Evolutionary conservation across 2,329 filamentous ascomycete genomes (phyloP), one percentile per base, ranked within the genome.

Genomic region (Pseudopyricularia javanii): DNA sequence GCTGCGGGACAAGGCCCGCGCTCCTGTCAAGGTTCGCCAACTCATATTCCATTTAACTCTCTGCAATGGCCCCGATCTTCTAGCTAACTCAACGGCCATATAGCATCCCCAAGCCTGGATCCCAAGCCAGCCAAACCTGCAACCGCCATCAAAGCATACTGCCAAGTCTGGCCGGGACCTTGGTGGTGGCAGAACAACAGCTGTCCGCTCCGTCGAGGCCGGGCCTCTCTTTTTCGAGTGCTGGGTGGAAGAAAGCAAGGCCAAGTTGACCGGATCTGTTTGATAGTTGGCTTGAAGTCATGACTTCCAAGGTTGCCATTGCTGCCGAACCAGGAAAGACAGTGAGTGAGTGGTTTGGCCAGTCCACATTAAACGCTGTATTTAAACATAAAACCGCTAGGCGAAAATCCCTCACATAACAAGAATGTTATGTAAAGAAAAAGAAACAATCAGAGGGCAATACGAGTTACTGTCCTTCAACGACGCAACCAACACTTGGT

Each of bases 161-260:
- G 57, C 55, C 1, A 56, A 33, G 11, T n/a, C 11, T 5, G 67
- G 66, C 11, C 50, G 58, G 33, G 67, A 68, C 51, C 49, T 71
- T 2, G 66, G 66, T 6, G 70, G 69, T 5, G 63, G 64, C 3
- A 70, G 64, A 48, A 78, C 74, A 1, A 74, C 65, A 1, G 71
- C 79, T 11, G 63, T 82, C 34, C 73, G 78, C 33, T 68, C 76
- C 5, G 74, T 82, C 1, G 72, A 73, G 54, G 73, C 82, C 50
- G 73, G 82, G 47, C 72, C 82, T 56, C 60, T 88, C 53, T 73
- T 84, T 67, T 73, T 85, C 64, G 82, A 86, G 71, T 74, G 84
- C 70, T 72, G 84, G 81, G 64, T 86, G 58, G 70, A 88, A 65
- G 68, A 84, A 72, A 58, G 77, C 68, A 59, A 75, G 62, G 45